Conservation (phyloP, 768 basidiomycete species). For the Mycena galericulata region DNA sequence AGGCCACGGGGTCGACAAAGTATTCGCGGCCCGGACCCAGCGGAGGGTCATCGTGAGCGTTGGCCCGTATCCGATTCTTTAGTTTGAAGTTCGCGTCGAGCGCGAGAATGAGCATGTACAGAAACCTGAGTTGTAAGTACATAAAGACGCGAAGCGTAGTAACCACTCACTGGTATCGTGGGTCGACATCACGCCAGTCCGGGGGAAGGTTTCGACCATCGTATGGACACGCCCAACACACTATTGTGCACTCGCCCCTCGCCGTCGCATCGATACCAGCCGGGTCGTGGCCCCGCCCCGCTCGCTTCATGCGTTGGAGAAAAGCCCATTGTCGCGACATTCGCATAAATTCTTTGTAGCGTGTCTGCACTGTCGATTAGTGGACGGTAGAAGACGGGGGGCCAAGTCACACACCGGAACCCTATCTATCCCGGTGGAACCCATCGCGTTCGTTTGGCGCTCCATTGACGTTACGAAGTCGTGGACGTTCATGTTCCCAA, state of each 20-base stretch:
- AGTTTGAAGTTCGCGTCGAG: slow-evolving; percentile 41
- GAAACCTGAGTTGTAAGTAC: slow-evolving; percentile 25
- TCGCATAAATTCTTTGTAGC: slow-evolving; percentile 12
- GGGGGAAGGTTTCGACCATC: too few relatives aligned
- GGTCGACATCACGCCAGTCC: slow-evolving; percentile 5
- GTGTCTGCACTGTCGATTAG: neutral
- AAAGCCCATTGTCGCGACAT: slow-evolving; percentile 5
- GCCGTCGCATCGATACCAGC: slow-evolving; percentile 19
- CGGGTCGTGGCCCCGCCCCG: slow-evolving; percentile 21
- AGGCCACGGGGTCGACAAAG: slow-evolving; percentile 7
- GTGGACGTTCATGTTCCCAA: too few relatives aligned
- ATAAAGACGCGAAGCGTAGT: neutral
- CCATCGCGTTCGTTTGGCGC: neutral
- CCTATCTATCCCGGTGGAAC: neutral
- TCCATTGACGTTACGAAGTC: slow-evolving; percentile 22
- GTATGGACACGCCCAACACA: too few relatives aligned
- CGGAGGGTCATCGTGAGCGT: too few relatives aligned
- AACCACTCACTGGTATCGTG: slow-evolving; percentile 6
- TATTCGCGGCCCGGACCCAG: slow-evolving; percentile 27
- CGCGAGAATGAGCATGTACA: slow-evolving; percentile 38
- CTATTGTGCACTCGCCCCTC: slow-evolving; percentile 27
- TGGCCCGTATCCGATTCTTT: neutral
- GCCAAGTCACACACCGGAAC: neutral
- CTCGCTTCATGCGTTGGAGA: neutral
- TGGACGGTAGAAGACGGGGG: neutral